These are phyloP conservation scores for Rhinocladiella mackenziei DNA, from an alignment of 2,329 filamentous ascomycete genomes.

Conservation along the genomic window DNA sequence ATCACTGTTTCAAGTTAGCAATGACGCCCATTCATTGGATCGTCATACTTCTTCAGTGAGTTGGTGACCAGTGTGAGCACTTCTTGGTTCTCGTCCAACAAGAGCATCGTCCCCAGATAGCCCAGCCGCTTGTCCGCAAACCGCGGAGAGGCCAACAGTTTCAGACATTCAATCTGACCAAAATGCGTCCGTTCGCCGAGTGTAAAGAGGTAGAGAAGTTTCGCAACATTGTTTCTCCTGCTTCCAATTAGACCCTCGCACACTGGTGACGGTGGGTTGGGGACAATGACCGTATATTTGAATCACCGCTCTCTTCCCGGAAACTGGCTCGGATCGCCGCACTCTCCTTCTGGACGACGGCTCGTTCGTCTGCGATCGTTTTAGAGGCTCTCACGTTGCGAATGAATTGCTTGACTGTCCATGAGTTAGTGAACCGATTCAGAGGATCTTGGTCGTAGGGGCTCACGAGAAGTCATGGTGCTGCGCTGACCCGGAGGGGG, in stretches of 20 bases:
- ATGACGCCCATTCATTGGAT: not conserved
- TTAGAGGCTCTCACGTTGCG: constrained; percentile 97
- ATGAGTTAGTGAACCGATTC: constrained; percentile 12
- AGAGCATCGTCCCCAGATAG: constrained; percentile 90
- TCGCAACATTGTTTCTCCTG: constrained; percentile 98
- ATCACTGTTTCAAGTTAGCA: constrained; percentile 61
- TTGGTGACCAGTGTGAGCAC: constrained; percentile 96
- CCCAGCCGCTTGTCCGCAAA: constrained; percentile 97
- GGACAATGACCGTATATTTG: constrained; percentile 70
- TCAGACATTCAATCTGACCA: constrained; percentile 98
- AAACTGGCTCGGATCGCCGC: constrained; percentile 96
- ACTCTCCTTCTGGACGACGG: constrained; percentile 98
- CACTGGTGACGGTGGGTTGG: too few relatives aligned
- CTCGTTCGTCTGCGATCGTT: constrained; percentile 97
- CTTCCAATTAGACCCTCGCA: constrained; percentile 11
- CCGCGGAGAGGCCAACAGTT: constrained; percentile 89
- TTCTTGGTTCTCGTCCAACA: constrained; percentile 97
- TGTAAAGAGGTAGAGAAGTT: constrained; percentile 96
- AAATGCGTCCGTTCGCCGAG: constrained; percentile 97
- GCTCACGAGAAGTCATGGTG: constrained; percentile 27
- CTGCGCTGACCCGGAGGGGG: constrained; percentile 21
- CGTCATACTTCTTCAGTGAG: constrained; percentile 84
- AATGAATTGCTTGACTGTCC: constrained; percentile 96
- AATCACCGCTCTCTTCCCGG: constrained; percentile 91
- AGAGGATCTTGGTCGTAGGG: not conserved